Percentiles rank a stretch among this genome's conserved stretches.
Conservation (phyloP, 2,329 filamentous ascomycete genomes). For the Colletotrichum ledebouriae region DNA sequence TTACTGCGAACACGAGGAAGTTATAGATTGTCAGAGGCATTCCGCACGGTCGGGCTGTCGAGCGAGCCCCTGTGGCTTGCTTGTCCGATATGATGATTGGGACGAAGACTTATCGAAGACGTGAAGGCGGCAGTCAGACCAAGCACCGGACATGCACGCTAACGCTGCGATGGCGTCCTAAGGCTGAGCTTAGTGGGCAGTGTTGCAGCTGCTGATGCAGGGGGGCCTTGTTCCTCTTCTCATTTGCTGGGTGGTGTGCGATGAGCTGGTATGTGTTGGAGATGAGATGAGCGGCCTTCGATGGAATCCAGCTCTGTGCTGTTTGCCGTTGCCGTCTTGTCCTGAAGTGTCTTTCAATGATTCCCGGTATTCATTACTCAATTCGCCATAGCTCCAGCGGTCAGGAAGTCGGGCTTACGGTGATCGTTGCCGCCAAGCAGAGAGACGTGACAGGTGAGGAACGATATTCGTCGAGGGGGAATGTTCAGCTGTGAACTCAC, state of each 20-base stretch:
- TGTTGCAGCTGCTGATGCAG: conserved; percentile 9
- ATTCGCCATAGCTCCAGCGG: not conserved
- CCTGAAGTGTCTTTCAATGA: not conserved
- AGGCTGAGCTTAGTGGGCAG: conserved; percentile 34
- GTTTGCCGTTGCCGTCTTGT: too few relatives aligned
- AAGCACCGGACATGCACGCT: not conserved
- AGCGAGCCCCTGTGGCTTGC: conserved; percentile 20
- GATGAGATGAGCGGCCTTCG: not conserved
- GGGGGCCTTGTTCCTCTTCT: not conserved
- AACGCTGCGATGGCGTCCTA: conserved; percentile 32
- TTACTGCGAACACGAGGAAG: too few relatives aligned
- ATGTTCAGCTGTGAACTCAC: conserved; percentile 5
- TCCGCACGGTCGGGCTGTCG: not conserved
- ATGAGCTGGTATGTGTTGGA: conserved; percentile 1
- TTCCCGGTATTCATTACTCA: not conserved
- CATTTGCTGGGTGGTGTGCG: not conserved
- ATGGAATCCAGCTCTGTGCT: too few relatives aligned
- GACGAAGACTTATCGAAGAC: not conserved
- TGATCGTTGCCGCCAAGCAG: conserved; percentile 25
- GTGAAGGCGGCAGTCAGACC: conserved; percentile 19
- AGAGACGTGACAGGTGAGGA: not conserved
- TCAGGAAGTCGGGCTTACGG: not conserved
- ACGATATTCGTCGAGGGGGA: not conserved
- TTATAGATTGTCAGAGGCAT: not conserved
- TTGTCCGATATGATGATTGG: not conserved